Conservation (phyloP, 345 rosid species). For the Draba incana region DNA sequence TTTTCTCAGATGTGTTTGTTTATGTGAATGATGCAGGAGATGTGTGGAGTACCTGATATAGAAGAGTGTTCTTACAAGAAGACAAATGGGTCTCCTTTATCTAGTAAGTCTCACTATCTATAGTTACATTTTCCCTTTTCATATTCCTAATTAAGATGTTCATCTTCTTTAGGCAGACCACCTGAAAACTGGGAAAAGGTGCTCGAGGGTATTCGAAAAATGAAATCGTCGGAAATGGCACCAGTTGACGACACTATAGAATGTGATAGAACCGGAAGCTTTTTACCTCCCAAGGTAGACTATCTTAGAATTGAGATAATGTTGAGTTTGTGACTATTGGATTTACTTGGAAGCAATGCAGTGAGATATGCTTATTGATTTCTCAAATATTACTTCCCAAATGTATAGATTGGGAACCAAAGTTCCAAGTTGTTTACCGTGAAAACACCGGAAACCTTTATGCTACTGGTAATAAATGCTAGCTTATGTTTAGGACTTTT, state of each 20-base stretch:
- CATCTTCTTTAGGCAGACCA: slow-evolving; percentile 34
- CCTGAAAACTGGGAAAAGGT: slow-evolving; percentile 44
- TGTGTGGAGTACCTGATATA: slow-evolving; percentile 57
- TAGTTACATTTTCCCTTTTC: slow-evolving; percentile 11
- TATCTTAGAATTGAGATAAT: slow-evolving; percentile 7
- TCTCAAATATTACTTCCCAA: slow-evolving; percentile 20
- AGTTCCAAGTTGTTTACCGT: background rate
- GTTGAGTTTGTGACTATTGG: slow-evolving; percentile 6
- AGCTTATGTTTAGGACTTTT: slow-evolving; percentile 5
- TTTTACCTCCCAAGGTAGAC: slow-evolving; percentile 45
- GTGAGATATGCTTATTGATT: slow-evolving; percentile 11
- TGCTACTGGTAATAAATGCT: background rate
- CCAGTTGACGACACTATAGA: slow-evolving; percentile 22
- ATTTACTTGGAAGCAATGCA: background rate
- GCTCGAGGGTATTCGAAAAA: slow-evolving; percentile 35
- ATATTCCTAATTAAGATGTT: slow-evolving; percentile 4
- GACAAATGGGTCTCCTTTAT: slow-evolving; percentile 42
- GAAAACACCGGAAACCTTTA: background rate
- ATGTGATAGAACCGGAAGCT: slow-evolving; percentile 42
- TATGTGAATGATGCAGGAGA: slow-evolving; percentile 47
- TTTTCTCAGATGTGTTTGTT: slow-evolving; percentile 2
- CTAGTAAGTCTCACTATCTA: slow-evolving; percentile 46
- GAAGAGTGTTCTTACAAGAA: slow-evolving; percentile 70
- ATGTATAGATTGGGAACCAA: background rate
- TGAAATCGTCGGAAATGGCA: slow-evolving; percentile 40